phyloP scores from a whole-genome alignment of 176 grass and related monocot species.

The Oryza nivara region DNA sequence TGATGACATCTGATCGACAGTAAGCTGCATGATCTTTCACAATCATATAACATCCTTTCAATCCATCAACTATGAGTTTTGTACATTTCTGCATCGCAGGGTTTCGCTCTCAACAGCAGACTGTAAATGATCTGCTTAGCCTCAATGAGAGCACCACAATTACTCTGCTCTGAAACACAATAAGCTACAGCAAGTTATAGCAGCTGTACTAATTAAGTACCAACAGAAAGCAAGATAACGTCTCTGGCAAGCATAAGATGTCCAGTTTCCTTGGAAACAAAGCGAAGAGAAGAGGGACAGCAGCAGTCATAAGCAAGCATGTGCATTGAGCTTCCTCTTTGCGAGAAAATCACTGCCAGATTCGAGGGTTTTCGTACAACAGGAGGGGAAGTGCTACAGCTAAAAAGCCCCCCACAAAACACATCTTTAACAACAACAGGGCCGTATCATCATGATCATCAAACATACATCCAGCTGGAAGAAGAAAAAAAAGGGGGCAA shows the following conservation, averaged over 20 bases:
- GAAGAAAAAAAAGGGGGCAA: slow-evolving; percentile 30
- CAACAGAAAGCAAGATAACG: neutral
- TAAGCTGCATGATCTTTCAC: neutral
- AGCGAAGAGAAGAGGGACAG: neutral
- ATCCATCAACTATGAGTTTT: neutral
- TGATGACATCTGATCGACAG: neutral
- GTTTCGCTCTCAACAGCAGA: neutral
- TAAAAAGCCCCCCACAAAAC: slow-evolving; percentile 31
- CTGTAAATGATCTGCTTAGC: neutral
- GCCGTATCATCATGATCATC: slow-evolving; percentile 54
- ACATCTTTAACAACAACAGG: slow-evolving; percentile 39
- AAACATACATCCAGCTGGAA: slow-evolving; percentile 51
- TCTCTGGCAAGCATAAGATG: neutral
- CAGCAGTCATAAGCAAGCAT: slow-evolving; percentile 34
- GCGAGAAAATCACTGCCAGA: slow-evolving; percentile 47
- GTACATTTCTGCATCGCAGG: neutral
- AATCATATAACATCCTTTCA: neutral
- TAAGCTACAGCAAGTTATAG: neutral
- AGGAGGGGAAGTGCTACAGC: slow-evolving; percentile 30
- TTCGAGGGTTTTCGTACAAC: slow-evolving; percentile 54
- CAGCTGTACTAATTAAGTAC: too few relatives aligned
- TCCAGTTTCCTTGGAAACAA: neutral
- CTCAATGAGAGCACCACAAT: neutral
- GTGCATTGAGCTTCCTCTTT: slow-evolving; percentile 41
- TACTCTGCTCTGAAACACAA: neutral